Percentiles rank a stretch among this genome's conserved stretches.
These are phyloP conservation scores for Ogataea saltuana DNA, from an alignment of 805 yeast species.

Conservation along the genomic window DNA sequence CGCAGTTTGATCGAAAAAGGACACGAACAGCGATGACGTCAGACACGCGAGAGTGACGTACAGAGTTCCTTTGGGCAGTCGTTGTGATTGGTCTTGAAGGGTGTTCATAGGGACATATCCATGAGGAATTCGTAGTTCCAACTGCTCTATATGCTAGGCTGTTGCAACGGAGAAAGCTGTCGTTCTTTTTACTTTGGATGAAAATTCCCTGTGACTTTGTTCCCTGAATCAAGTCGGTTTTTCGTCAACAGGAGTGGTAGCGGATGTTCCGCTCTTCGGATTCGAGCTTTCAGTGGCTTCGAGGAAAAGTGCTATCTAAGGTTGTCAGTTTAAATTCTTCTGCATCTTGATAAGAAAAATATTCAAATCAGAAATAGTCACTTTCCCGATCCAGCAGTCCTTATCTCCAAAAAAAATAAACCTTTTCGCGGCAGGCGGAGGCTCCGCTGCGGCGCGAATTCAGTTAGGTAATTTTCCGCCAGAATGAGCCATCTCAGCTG, in stretches of 20 bases:
- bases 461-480: background rate
- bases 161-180: no score
- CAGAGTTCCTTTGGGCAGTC: conserved; percentile 17
- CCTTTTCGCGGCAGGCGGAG: background rate
- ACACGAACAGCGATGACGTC: conserved; percentile 28
- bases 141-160: no score
- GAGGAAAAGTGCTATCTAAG: background rate
- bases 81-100: conserved; percentile 24
- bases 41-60: conserved; percentile 19
- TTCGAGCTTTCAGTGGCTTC: background rate
- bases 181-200: no score
- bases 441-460: conserved; percentile 4
- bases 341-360: background rate
- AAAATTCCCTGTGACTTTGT: no score
- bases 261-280: conserved; percentile 1
- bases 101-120: conserved; percentile 11
- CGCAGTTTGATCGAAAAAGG: conserved; percentile 52
- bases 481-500: conserved; percentile 4
- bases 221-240: no score
- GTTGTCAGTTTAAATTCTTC: conserved; percentile 1
- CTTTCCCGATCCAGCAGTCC: background rate
- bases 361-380: background rate
- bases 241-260: no score
- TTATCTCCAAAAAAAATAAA: background rate
- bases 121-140: no score